Percentiles rank a stretch among this genome's conserved stretches.
Evolutionary conservation across 306 rosid species (phyloP).

Genomic region (Quercus variabilis): DNA sequence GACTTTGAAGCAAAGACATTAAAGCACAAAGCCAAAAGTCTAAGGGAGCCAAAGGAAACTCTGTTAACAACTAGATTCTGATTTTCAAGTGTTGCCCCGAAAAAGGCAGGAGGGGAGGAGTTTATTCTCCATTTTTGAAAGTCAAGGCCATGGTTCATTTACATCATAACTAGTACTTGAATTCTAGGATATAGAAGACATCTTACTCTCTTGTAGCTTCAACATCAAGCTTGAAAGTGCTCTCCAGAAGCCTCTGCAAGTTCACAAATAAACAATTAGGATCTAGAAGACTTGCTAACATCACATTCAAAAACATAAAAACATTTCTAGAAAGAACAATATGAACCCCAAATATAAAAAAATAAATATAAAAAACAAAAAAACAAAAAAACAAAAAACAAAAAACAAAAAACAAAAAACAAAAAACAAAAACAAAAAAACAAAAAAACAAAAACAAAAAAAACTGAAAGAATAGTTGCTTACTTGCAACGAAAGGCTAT

Average conservation of each 20-base stretch:
- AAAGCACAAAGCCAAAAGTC: too few species aligned
- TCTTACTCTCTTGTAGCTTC: constrained; percentile 81
- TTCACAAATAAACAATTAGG: constrained; percentile 21
- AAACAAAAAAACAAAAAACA: background rate
- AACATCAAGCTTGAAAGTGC: constrained; percentile 81
- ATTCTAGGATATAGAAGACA: constrained; percentile 9
- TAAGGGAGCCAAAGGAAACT: too few species aligned
- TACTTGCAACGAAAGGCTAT: constrained; percentile 93
- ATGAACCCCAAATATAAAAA: background rate
- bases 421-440: background rate
- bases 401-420: background rate
- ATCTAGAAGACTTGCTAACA: background rate
- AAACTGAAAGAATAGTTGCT: constrained; percentile 17
- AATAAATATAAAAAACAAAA: background rate
- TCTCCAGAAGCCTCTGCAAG: constrained; percentile 88
- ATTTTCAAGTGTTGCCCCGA: too few species aligned
- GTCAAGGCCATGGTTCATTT: too few species aligned
- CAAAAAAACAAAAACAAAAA: background rate
- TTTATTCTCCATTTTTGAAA: background rate
- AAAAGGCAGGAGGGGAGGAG: background rate
- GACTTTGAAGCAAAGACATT: too few species aligned
- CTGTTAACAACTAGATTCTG: too few species aligned
- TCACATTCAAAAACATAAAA: background rate
- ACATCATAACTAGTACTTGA: constrained; percentile 5
- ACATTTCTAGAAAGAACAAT: constrained; percentile 5